Evolutionary conservation across 257 asterid species (phyloP).

Genomic region (Galeopsis tetrahit): DNA sequence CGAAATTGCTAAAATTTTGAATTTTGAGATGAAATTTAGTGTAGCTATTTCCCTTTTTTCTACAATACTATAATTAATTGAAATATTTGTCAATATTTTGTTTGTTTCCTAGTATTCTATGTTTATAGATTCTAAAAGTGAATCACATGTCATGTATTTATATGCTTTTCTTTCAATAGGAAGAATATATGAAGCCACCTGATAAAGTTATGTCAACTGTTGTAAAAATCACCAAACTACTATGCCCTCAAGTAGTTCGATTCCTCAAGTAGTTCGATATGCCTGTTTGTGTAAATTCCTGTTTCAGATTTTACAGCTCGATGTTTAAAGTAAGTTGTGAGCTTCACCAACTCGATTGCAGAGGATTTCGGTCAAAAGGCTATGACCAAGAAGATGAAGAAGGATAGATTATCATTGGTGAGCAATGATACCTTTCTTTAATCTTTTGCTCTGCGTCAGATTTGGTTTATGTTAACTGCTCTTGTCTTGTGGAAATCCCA

Average conservation of each 20-base stretch:
- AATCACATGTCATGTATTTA: slow-evolving; percentile 18
- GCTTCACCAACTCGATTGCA: slow-evolving; percentile 1
- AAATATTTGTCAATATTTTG: not conserved
- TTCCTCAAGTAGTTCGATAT: slow-evolving; percentile 6
- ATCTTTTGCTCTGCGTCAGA: not conserved
- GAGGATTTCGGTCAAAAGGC: not conserved
- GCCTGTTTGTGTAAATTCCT: slow-evolving; percentile 21
- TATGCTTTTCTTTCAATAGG: slow-evolving; percentile 39
- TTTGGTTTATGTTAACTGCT: not conserved
- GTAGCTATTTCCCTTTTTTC: too few relatives aligned
- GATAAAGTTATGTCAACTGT: slow-evolving; percentile 29
- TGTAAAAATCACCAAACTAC: slow-evolving; percentile 21
- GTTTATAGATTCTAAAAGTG: not conserved
- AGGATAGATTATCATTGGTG: not conserved
- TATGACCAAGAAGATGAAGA: not conserved
- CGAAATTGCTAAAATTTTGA: too few relatives aligned
- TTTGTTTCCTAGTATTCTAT: slow-evolving; percentile 21
- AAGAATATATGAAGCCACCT: slow-evolving; percentile 36
- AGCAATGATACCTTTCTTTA: not conserved
- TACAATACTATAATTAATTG: not conserved
- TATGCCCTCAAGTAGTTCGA: too few relatives aligned
- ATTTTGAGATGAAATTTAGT: too few relatives aligned
- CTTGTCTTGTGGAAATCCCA: not conserved
- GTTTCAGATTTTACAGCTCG: slow-evolving; percentile 18
- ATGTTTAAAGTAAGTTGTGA: slow-evolving; percentile 22